These are phyloP conservation scores for Metarhizium album DNA, from an alignment of 2,329 filamentous ascomycete genomes.

Conservation along the genomic window DNA sequence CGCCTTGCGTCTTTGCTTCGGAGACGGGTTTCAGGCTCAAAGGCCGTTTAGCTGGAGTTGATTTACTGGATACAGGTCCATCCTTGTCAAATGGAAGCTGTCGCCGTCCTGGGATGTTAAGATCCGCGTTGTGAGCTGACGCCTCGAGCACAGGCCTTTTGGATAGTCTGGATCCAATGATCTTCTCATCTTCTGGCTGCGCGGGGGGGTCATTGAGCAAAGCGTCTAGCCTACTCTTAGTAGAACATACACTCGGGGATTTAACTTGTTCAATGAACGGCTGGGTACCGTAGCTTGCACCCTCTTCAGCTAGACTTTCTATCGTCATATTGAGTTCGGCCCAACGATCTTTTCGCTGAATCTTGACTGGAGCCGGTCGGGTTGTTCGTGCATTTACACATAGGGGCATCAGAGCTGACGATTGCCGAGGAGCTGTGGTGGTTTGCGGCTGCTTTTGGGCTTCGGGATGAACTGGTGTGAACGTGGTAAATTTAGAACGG, in stretches of 20 bases:
- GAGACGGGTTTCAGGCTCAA: neutral
- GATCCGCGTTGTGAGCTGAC: slow-evolving; percentile 4
- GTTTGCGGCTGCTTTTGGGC: neutral
- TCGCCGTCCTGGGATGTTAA: slow-evolving; percentile 28
- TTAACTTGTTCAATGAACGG: slow-evolving; percentile 5
- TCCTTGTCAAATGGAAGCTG: slow-evolving; percentile 29
- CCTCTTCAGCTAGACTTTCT: slow-evolving; percentile 35
- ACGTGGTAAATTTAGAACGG: neutral
- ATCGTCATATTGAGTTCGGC: neutral
- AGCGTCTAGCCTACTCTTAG: slow-evolving; percentile 20
- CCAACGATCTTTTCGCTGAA: slow-evolving; percentile 5
- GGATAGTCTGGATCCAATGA: neutral
- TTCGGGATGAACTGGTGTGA: slow-evolving; percentile 1
- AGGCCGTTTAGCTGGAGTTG: neutral
- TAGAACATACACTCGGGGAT: slow-evolving; percentile 1
- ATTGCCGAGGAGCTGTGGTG: slow-evolving; percentile 8
- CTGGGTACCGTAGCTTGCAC: slow-evolving; percentile 16
- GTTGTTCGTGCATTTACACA: slow-evolving; percentile 22
- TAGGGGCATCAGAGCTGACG: slow-evolving; percentile 25
- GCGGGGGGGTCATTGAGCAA: slow-evolving; percentile 19
- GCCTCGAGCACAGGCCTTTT: neutral
- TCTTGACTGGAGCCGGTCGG: slow-evolving; percentile 14
- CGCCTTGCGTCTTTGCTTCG: neutral
- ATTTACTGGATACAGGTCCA: slow-evolving; percentile 7
- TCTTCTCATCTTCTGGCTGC: neutral